phyloP scores from a whole-genome alignment of 495 filamentous ascomycete genomes.

The Neurospora sp. region DNA sequence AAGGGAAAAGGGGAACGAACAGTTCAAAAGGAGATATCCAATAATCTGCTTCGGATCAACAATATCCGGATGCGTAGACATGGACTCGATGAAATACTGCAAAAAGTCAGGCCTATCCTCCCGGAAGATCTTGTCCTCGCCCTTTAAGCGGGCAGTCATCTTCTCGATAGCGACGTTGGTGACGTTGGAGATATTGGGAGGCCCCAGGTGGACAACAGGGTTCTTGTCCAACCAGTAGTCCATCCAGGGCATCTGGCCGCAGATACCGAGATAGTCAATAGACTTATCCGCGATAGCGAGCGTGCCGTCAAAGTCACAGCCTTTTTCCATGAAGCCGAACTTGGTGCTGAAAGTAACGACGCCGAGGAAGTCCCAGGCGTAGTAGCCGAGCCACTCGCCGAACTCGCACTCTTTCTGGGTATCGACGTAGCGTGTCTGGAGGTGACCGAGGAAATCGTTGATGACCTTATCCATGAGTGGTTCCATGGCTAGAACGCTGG shows the following conservation, averaged over 20 bases:
- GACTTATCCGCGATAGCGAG: conserved; percentile 12
- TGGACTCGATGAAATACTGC: conserved; percentile 22
- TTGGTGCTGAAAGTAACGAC: conserved; percentile 32
- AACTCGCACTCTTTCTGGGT: conserved; percentile 10
- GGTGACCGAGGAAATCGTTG: conserved; percentile 12
- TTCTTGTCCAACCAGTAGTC: conserved; percentile 23
- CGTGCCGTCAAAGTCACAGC: conserved; percentile 17
- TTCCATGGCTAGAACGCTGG: conserved; percentile 25
- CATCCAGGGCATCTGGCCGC: conserved; percentile 23
- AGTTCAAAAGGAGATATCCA: conserved; percentile 24
- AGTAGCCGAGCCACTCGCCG: conserved; percentile 21
- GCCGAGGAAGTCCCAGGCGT: conserved; percentile 35
- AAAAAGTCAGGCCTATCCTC: conserved; percentile 16
- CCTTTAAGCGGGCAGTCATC: conserved; percentile 12
- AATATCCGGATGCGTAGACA: conserved; percentile 16
- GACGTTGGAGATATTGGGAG: conserved; percentile 14
- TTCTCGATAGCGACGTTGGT: conserved; percentile 14
- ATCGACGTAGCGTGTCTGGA: conserved; percentile 20
- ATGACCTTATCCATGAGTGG: conserved; percentile 26
- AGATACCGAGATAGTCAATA: conserved; percentile 16
- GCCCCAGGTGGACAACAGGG: conserved; percentile 14
- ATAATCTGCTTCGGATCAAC: conserved; percentile 16
- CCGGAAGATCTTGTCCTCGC: conserved; percentile 11
- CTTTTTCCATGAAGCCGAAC: conserved; percentile 20
- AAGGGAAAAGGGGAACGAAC: not conserved